Conservation (phyloP, 2,329 filamentous ascomycete species). For the Colletotrichum horii region DNA sequence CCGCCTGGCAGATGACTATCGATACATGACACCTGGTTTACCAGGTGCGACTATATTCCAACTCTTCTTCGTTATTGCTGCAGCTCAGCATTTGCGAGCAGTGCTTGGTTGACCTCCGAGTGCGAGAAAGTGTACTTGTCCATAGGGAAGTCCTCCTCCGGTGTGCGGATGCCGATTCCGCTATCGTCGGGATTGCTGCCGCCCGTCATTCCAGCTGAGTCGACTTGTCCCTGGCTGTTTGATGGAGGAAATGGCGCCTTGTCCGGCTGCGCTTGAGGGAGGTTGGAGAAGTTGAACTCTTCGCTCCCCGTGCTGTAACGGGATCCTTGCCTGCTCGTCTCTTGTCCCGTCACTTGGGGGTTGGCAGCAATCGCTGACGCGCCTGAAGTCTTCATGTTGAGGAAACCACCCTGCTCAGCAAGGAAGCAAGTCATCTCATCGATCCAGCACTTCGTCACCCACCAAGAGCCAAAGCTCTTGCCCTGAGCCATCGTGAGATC, state of each 20-base stretch:
- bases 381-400: conserved; percentile 60
- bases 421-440: conserved; percentile 94
- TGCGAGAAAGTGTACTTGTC: conserved; percentile 60
- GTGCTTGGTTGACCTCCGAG: conserved; percentile 34
- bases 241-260: conserved; percentile 55
- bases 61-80: conserved; percentile 16
- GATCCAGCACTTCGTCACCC: conserved; percentile 94
- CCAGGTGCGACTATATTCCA: conserved; percentile 6
- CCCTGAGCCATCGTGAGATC: conserved; percentile 82
- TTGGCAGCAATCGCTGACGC: conserved; percentile 33
- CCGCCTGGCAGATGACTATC: conserved; percentile 12
- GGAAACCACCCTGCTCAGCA: conserved; percentile 88
- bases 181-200: conserved; percentile 64
- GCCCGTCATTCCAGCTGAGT: conserved; percentile 46
- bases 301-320: conserved; percentile 52
- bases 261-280: conserved; percentile 54
- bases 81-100: conserved; percentile 37
- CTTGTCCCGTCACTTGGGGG: conserved; percentile 38
- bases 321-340: conserved; percentile 38
- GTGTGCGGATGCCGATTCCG: conserved; percentile 74
- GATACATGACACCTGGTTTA: conserved; percentile 16
- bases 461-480: conserved; percentile 88
- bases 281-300: conserved; percentile 48
- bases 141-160: conserved; percentile 68
- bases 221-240: conserved; percentile 48